phyloP scores from a whole-genome alignment of 2,329 filamentous ascomycete species.

The Cladosporium colombiae region DNA sequence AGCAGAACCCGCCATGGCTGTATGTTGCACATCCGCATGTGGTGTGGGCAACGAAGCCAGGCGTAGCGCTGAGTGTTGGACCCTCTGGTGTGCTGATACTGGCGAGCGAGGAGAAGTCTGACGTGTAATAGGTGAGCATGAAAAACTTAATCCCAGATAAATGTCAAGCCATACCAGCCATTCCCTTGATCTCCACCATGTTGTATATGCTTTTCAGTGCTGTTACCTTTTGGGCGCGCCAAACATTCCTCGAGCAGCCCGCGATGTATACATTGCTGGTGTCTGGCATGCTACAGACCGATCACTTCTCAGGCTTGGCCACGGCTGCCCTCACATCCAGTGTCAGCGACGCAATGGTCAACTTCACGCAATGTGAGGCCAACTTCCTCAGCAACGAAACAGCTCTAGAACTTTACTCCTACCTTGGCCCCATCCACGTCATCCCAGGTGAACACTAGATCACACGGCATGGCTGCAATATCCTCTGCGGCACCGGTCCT shows the following conservation, averaged over 20 bases:
- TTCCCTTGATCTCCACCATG: background rate
- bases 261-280: background rate
- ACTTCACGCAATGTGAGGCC: background rate
- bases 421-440: background rate
- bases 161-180: background rate
- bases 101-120: background rate
- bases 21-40: conserved; percentile 22
- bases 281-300: background rate
- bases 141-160: background rate
- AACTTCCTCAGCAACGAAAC: background rate
- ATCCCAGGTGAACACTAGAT: background rate
- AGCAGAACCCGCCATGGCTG: conserved; percentile 20
- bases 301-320: background rate
- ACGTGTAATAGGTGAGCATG: background rate
- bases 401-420: background rate
- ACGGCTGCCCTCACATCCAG: background rate
- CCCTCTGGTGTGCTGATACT: background rate
- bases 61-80: conserved; percentile 12
- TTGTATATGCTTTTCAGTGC: no score
- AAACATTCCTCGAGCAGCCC: background rate
- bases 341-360: background rate
- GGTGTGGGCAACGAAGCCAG: conserved; percentile 18
- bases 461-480: background rate
- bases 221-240: background rate
- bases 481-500: background rate